Base-by-base conservation (phyloP, 495 filamentous ascomycete genomes). In the Terfezia claveryi region DNA sequence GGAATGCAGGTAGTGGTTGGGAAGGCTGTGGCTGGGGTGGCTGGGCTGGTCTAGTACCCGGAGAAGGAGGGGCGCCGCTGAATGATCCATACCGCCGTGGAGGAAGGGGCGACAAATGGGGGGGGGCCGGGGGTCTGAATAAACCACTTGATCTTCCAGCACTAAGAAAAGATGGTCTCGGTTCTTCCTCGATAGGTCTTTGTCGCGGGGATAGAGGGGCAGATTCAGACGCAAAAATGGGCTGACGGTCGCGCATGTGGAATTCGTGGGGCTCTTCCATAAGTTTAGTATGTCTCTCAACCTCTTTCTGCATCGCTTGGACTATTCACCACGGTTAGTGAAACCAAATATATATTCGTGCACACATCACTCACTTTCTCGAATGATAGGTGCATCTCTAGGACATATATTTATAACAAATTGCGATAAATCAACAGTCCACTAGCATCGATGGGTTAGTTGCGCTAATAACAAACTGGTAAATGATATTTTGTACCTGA, bases 191-290 rank as follows among this genome's bases (percentile, higher is more conserved):
- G 65, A 87, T 80, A 23, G 88, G 80, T 49, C 87, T 67, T 70
- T 95, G 91, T 38, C 87, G 84, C 32, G 91, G 91, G n/a, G 91
- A 95, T 14, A 94, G 71, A 37, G 91, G 87, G 6, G 83, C 80
- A 49, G 81, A 81, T 53, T 88, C 85, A 23, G 50, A 77, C 76
- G 64, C 89, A 84, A 46, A 46, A 67, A 81, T 88, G 14, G 82
- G 76, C 55, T 82, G 85, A 55, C 81, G 80, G 36, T 78, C 81
- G 38, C 82, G 76, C 61, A 91, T 77, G 23, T 85, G 71, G 32
- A 76, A 69, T 53, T 94, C 87, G 59, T 83, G 80, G 32, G 81
- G 76, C 54, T 87, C 83, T 56, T 95, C 89, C 23, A 89, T 71
- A 46, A 80, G 73, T 53, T 96, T 88, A 52, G 80, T 75, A 57